phyloP scores from a whole-genome alignment of 2,329 filamentous ascomycete species.

The Claviceps sp. region DNA sequence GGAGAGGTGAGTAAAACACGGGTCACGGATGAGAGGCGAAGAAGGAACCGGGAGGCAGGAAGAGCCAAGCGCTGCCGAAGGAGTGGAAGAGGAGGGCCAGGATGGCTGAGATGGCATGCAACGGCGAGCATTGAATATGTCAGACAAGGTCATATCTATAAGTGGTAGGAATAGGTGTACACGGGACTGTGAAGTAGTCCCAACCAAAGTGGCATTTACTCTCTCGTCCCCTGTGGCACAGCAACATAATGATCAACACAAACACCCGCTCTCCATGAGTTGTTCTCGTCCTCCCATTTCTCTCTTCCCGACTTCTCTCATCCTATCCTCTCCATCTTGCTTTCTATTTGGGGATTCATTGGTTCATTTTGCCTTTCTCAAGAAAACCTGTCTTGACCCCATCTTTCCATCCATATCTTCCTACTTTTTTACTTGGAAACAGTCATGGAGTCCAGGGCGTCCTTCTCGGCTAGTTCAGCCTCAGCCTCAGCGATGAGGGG shows the following conservation, averaged over 20 bases:
- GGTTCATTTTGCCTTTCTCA: background rate
- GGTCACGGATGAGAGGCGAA: no score
- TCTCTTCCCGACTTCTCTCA: background rate
- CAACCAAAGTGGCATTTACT: background rate
- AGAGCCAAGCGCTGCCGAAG: no score
- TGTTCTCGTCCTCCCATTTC: background rate
- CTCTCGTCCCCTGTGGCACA: background rate
- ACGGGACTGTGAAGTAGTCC: conserved; percentile 6
- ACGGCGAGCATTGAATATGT: background rate
- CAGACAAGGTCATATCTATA: conserved; percentile 7
- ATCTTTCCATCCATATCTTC: background rate
- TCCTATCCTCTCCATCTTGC: background rate
- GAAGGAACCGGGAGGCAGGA: no score
- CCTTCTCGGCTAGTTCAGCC: conserved; percentile 37
- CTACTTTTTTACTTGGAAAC: conserved; percentile 37
- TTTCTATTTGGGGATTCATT: background rate
- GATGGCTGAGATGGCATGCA: background rate
- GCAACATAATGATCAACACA: background rate
- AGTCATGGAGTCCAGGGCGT: conserved; percentile 35
- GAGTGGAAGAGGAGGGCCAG: background rate
- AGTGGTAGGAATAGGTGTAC: conserved; percentile 9
- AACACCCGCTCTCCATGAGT: background rate
- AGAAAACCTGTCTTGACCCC: background rate
- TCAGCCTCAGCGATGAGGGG: conserved; percentile 39
- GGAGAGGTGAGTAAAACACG: no score